phyloP scores from a whole-genome alignment of 2,329 filamentous ascomycete genomes.

The Cladosporium sp. region DNA sequence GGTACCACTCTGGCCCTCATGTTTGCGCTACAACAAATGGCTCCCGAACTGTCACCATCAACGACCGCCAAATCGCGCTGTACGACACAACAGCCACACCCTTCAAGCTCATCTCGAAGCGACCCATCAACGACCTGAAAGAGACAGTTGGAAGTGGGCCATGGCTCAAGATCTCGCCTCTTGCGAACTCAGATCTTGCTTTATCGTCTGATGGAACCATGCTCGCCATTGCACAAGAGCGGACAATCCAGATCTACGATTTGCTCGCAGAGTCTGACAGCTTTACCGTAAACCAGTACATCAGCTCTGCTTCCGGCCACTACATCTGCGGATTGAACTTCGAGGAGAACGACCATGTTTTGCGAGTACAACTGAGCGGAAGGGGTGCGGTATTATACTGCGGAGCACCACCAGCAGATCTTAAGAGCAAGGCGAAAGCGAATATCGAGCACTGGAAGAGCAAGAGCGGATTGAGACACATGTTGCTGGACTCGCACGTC shows the following conservation, averaged over 20 bases:
- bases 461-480: conserved; percentile 27
- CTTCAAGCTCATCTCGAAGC: conserved; percentile 19
- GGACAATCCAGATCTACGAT: conserved; percentile 33
- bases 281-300: conserved; percentile 29
- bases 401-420: conserved; percentile 22
- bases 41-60: conserved; percentile 24
- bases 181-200: conserved; percentile 28
- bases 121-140: conserved; percentile 29
- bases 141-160: conserved; percentile 30
- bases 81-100: conserved; percentile 25
- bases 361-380: conserved; percentile 30
- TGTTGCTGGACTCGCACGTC: conserved; percentile 28
- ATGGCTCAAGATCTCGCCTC: conserved; percentile 29
- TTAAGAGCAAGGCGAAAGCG: conserved; percentile 11
- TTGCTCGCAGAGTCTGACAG: conserved; percentile 26
- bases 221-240: conserved; percentile 32
- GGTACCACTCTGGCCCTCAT: conserved; percentile 18
- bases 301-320: conserved; percentile 30
- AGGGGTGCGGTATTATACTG: conserved; percentile 33
- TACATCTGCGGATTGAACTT: conserved; percentile 34
- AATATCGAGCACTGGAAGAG: conserved; percentile 31
- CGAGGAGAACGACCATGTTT: conserved; percentile 29
- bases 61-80: conserved; percentile 27
- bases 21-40: conserved; percentile 24
- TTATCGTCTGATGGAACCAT: conserved; percentile 29